Base-by-base conservation (phyloP, 441 rosid genomes). In the Pelargonium fulgidum region DNA sequence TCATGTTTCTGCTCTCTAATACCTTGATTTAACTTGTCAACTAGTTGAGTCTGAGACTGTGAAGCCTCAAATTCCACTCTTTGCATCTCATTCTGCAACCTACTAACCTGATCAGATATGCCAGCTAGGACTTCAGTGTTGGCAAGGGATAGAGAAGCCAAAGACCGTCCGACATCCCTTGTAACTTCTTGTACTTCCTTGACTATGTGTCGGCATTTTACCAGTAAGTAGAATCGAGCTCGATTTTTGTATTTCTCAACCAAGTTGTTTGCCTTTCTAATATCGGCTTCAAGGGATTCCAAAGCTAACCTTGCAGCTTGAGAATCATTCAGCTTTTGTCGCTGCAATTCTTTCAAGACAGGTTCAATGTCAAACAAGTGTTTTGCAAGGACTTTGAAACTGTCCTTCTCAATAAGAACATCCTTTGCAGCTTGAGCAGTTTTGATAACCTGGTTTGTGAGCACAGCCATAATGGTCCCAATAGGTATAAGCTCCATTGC, bases 391-490 rank as follows among this genome's bases (percentile, higher is more conserved):
- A 81, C 84, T 81, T 73, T 85, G 81, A 85, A 87, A 79, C 92
- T 87, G 1, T 85, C 88, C 75, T 81, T 87, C 83, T 85, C 89
- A 10, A 84, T 65, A 2, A 87, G 54, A 67, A 87, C 73, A 75
- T 87, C 83, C 48, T 84, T 87, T 67, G 92, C 89, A 74, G 92
- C 89, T 64, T 82, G 85, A 42, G 92, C 92, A 63, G 89, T 87
- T 83, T 84, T 85, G 41, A 87, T 69, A 33, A 85, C 87, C 76
- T 87, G 88, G 66, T 73, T 77, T 63, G 85, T 80, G 62, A 87
- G 74, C 67, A 87, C 84, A 62, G 88, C 87, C 71, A 87, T 77
- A 61, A 82, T 76, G 17, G 92, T 85, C 65, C 89, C 92, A n/a
- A 87, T 80, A 13, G 92, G 92, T 67, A 87, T 17, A 24, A 87